Base-by-base conservation (phyloP, 139 green algal genomes). In the Asterochloris sp. region DNA sequence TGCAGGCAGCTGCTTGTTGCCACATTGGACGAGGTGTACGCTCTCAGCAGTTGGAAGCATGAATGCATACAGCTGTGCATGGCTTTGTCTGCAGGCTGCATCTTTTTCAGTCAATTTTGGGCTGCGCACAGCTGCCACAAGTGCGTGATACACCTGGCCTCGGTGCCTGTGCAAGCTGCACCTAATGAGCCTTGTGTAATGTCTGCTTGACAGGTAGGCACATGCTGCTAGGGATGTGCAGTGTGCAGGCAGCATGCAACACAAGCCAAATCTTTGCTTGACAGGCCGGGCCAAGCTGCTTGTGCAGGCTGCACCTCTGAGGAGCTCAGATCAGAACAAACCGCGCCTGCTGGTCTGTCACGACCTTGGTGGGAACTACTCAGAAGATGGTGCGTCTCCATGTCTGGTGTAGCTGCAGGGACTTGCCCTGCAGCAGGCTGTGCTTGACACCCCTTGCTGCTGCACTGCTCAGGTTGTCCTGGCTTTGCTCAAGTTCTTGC, bases 391-490 rank as follows among this genome's bases (percentile, higher is more conserved):
- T 12, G 80, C 77, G 61, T n/a, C 69, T 23, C 83, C 68, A 95
- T 61, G 89, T 85, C 69, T 86, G 89, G 78, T 98, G 92, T 92
- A 79, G 89, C 69, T 76, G 69, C 26, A 82, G 96, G 0, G 92
- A 96, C 74, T 78, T 84, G 8, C 38, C 38, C 38, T 6, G 38
- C 38, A 6, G 4, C 38, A 97, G 97, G 85, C 86, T 96, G 0
- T 98, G 97, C 85, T 98, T 98, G 88, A 90, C 78, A n/a, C 60
- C 94, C 98, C 86, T 78, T 86, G 74, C 62, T 96, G 63, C 19
- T 26, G 17, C 66, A 71, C 17, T 21, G 21, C 66, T 13, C 66
- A 71, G 66, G 66, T 10, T 24, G 21, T 10, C 19, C 66, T 26
- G 21, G 66, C 19, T 24, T 9, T 26, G 21, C 66, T 26, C 21